Percentiles rank a stretch among this genome's conserved stretches.
These are phyloP conservation scores for Candida anutae DNA, from an alignment of 1,139 yeast species.

Conservation along the genomic window DNA sequence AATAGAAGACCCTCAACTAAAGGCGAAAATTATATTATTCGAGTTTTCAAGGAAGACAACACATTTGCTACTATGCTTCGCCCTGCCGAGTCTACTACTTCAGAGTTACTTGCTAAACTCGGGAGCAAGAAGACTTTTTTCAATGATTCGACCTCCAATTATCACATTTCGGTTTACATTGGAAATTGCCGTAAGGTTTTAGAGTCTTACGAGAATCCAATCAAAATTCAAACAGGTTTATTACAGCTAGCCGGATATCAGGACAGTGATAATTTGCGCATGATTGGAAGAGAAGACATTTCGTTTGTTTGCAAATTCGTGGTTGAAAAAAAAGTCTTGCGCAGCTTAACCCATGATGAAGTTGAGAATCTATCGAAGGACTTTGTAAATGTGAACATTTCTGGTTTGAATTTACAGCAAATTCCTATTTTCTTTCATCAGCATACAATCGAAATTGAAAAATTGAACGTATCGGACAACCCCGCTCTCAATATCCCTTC, in stretches of 20 bases:
- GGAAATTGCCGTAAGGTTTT: constrained; percentile 76
- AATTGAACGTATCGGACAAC: constrained; percentile 78
- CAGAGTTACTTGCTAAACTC: constrained; percentile 60
- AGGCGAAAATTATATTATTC: constrained; percentile 45
- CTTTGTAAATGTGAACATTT: constrained; percentile 68
- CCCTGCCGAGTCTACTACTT: constrained; percentile 68
- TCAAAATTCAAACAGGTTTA: constrained; percentile 67
- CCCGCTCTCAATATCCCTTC: constrained; percentile 79
- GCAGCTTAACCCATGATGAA: constrained; percentile 61
- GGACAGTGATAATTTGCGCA: constrained; percentile 65
- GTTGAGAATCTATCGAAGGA: constrained; percentile 58
- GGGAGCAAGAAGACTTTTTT: constrained; percentile 80
- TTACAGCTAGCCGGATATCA: constrained; percentile 75
- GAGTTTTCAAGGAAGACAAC: constrained; percentile 73
- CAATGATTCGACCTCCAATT: constrained; percentile 59
- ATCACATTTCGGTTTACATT: constrained; percentile 69
- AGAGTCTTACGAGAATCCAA: constrained; percentile 68
- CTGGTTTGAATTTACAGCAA: constrained; percentile 69
- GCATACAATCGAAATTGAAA: constrained; percentile 74
- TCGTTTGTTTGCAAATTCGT: constrained; percentile 82
- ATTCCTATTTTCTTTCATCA: constrained; percentile 80
- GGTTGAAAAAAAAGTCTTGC: constrained; percentile 62
- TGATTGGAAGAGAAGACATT: constrained; percentile 81
- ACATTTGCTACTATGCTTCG: constrained; percentile 77
- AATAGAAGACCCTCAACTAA: no score